Evolutionary conservation across 2,329 filamentous ascomycete species (phyloP).

Genomic region (Microcyclosporella mali): DNA sequence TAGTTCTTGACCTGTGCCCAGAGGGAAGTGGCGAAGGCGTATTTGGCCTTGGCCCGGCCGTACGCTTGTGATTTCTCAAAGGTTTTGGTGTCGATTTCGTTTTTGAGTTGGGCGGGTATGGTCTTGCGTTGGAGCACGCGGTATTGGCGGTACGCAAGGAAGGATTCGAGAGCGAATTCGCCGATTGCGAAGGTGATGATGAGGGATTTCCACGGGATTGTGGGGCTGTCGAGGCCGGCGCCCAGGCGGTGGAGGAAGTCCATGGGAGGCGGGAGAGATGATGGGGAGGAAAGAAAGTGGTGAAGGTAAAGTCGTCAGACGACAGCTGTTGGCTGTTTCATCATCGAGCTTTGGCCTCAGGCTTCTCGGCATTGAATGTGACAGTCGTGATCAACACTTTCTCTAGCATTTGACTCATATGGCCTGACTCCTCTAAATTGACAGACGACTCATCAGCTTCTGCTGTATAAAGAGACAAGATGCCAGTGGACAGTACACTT

Average conservation of each 20-base stretch:
- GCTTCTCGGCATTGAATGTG: neutral
- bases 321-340: neutral
- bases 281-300: neutral
- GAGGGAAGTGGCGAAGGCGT: constrained; percentile 71
- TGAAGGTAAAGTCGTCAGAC: neutral
- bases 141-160: constrained; percentile 86
- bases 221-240: constrained; percentile 77
- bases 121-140: constrained; percentile 71
- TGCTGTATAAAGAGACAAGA: neutral
- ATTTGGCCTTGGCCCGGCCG: constrained; percentile 91
- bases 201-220: constrained; percentile 96
- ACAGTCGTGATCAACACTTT: too few relatives aligned
- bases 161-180: constrained; percentile 84
- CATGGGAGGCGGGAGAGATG: constrained; percentile 19
- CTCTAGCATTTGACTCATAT: neutral
- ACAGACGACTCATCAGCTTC: neutral
- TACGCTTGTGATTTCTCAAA: constrained; percentile 85
- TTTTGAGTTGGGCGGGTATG: constrained; percentile 77
- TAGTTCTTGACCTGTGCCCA: constrained; percentile 85
- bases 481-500: neutral
- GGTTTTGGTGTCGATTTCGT: constrained; percentile 81
- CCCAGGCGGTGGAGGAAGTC: constrained; percentile 58
- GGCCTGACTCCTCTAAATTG: too few relatives aligned
- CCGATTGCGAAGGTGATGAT: constrained; percentile 90
- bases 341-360: neutral